Evolutionary conservation across 129 eudicot species (phyloP).

Genomic region (Chrysanthemum seticuspe): DNA sequence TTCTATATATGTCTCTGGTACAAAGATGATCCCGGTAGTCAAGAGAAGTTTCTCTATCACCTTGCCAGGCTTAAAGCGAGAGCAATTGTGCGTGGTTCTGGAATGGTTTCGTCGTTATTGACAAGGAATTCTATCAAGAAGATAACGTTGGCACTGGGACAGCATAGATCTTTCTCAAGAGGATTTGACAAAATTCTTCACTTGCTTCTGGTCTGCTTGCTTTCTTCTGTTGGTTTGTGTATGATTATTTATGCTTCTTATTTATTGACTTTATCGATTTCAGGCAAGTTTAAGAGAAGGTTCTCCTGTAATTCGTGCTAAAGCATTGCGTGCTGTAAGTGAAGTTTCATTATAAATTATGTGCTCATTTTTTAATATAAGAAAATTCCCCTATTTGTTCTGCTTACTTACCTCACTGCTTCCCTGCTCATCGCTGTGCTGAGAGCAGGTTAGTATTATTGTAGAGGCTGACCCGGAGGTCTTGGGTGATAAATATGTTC

Average conservation of each 20-base stretch:
- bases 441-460: slow-evolving; percentile 84
- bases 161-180: slow-evolving; percentile 79
- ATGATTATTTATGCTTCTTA: slow-evolving; percentile 10
- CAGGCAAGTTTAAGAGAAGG: slow-evolving; percentile 94
- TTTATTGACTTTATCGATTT: slow-evolving; percentile 20
- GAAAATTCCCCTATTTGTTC: slow-evolving; percentile 1
- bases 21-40: slow-evolving; percentile 79
- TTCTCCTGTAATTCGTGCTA: slow-evolving; percentile 93
- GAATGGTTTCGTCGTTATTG: slow-evolving; percentile 53
- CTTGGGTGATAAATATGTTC: slow-evolving; percentile 82
- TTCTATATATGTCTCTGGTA: slow-evolving; percentile 94
- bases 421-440: slow-evolving; percentile 20
- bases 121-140: slow-evolving; percentile 71
- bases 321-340: slow-evolving; percentile 97
- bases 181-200: slow-evolving; percentile 95
- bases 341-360: slow-evolving; percentile 28
- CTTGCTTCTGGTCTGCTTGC: slow-evolving; percentile 77
- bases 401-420: background rate
- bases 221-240: slow-evolving; percentile 19
- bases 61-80: slow-evolving; percentile 75
- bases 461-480: slow-evolving; percentile 99
- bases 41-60: slow-evolving; percentile 52
- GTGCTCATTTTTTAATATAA: background rate
- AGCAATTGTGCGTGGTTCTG: slow-evolving; percentile 70
- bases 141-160: slow-evolving; percentile 77